Evolutionary conservation across 768 basidiomycete genomes (phyloP).

Genomic region (Rhodotorula kratochvilovae): DNA sequence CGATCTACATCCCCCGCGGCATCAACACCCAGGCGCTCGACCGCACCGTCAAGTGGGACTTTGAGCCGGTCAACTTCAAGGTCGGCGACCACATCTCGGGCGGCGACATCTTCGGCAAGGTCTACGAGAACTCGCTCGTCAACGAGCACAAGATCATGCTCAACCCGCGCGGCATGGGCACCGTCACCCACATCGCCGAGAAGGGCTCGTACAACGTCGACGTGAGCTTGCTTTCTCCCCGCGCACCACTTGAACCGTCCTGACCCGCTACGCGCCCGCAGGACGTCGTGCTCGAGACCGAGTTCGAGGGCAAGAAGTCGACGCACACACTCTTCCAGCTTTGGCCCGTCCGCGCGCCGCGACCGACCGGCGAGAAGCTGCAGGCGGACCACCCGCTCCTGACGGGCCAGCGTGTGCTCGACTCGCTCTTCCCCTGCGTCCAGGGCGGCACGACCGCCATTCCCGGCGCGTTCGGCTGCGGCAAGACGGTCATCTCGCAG

Average conservation of each 20-base stretch:
- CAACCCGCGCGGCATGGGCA: conserved; percentile 85
- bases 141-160: conserved; percentile 98
- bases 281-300: conserved; percentile 95
- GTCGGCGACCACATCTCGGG: conserved; percentile 96
- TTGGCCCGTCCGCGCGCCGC: conserved; percentile 97
- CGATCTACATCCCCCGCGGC: conserved; percentile 98
- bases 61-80: conserved; percentile 74
- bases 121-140: conserved; percentile 95
- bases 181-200: conserved; percentile 86
- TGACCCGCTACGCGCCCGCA: no score
- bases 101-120: conserved; percentile 89
- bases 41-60: conserved; percentile 87
- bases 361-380: conserved; percentile 91
- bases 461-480: conserved; percentile 97
- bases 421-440: conserved; percentile 95
- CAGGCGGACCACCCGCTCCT: conserved; percentile 85
- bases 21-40: conserved; percentile 96
- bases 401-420: conserved; percentile 94
- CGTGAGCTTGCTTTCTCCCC: no score
- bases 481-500: conserved; percentile 97
- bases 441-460: conserved; percentile 96
- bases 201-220: conserved; percentile 88
- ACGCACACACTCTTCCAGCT: conserved; percentile 95
- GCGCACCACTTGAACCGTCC: no score
- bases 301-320: conserved; percentile 90